Percentiles rank a stretch among this genome's conserved stretches.
Evolutionary conservation across 306 rosid genomes (phyloP).

Genomic region (Astragalus membranaceus): DNA sequence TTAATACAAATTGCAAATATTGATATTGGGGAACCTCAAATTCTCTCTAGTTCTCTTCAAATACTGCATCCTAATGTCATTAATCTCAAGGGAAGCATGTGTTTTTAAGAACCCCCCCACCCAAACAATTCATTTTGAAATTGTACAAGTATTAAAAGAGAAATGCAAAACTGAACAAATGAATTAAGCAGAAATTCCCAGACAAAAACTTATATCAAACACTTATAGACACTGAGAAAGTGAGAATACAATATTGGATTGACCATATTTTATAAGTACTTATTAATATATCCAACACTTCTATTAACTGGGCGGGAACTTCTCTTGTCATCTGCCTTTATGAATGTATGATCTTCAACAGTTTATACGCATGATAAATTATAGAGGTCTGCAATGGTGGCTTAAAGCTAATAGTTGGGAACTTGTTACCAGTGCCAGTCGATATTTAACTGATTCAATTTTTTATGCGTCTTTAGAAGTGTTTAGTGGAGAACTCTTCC

Average conservation of each 20-base stretch:
- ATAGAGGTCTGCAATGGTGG: background rate
- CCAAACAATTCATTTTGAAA: background rate
- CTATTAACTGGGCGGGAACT: background rate
- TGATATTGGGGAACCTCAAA: background rate
- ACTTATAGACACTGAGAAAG: background rate
- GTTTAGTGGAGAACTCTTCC: background rate
- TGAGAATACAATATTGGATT: background rate
- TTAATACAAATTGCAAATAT: background rate
- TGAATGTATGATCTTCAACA: background rate
- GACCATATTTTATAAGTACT: background rate
- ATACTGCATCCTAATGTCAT: background rate
- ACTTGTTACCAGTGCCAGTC: background rate
- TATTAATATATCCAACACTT: background rate
- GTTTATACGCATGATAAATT: background rate
- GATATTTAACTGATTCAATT: background rate
- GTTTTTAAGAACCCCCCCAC: background rate
- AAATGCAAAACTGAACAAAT: background rate
- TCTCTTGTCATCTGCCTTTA: constrained; percentile 4
- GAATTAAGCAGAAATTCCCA: background rate
- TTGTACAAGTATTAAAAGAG: background rate
- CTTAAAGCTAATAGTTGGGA: background rate
- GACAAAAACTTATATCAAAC: background rate
- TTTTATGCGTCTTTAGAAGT: background rate
- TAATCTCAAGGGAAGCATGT: background rate
- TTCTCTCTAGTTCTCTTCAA: background rate